Base-by-base conservation (phyloP, 148 eudicot genomes). In the Rhododendron williamsianum region DNA sequence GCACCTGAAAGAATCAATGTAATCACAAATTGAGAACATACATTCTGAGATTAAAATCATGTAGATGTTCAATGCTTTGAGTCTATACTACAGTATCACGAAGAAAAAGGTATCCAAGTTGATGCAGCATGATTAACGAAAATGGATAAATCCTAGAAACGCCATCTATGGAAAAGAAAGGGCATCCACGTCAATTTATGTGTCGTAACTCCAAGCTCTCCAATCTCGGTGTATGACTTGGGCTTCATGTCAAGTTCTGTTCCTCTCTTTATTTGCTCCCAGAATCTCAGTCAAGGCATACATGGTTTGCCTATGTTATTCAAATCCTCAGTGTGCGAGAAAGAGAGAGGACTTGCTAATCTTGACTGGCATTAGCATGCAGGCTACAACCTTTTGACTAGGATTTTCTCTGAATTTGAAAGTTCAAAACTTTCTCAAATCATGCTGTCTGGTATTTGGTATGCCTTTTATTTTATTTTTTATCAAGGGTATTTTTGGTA, bases 1-100 rank as follows among this genome's bases (percentile, higher is more conserved):
- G 93, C 93, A 86, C 99, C 99, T 96, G 85, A 87, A 88, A 76
- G 15, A 81, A 83, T 65, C n/a, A 36, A 85, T 10, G 12, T 48
- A 4, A 82, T 63, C n/a, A 52, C 77, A 65, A 74, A 65, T 33
- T 56, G 56, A 81, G 43, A 19, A 65, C n/a, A 60, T 36, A 25
- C 9, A 78, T 49, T 49, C n/a, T 19, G 7, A 43, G 19, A 35
- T 27, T 10, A 85, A 25, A 78, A 58, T 69, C 35, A 5, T 41
- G 19, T 25, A 4, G 48, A 81, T 30, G 9, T 63, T 82, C 46
- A 23, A 21, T 23, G 52, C 18, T 79, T 79, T 15, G 23, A 48
- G 36, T 45, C 58, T 46, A 4, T 49, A 46, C 36, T 48, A 27
- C 38, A 27, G 15, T n/a, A n/a, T 78, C 46, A 10, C 16, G 0